Base-by-base conservation (phyloP, 441 rosid genomes). In the Pelargonium fulgidum region DNA sequence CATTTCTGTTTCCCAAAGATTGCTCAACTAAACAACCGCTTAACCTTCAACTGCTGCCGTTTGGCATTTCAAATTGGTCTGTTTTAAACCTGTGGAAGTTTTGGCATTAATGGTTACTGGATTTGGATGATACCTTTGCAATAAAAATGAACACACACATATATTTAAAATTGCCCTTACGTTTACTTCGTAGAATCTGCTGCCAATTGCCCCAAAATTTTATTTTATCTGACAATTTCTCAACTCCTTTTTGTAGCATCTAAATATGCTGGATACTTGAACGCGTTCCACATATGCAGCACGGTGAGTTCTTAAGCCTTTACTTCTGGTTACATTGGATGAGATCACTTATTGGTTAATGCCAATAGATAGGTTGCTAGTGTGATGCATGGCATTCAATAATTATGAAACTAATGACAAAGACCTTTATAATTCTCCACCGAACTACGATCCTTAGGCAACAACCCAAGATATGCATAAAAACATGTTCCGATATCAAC, bases 251-350 rank as follows among this genome's bases (percentile, higher is more conserved):
- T 65, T 82, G 82, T 92, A 93, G 99, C 99, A 72, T 93, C 99
- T 50, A 93, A 93, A 69, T 93, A 88, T 81, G 97, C 93, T 58
- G 99, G 99, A 14, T 93, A 91, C 76, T 93, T 93, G 74, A 87
- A 84, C 75, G 81, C 93, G 73, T 86, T 93, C 83, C 85, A 91
- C 79, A 75, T 93, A 59, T 93, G 97, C 81, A 89, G 97, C 85
- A 91, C 97, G 36, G 98, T 93, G 80, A 80, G 90, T 81, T 77
- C 62, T 14, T 50, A 29, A 73, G 63, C 66, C 14, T 17, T 50
- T 0, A 12, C 61, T 76, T 52, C 12, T 68, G 66, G 17, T 68
- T 50, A 12, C 14, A 22, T 47, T 52, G 19, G 20, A 13, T 1
- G 9, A 1, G 29, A 54, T 9, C 14, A 4, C 7, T 58, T 64